Evolutionary conservation across 768 basidiomycete species (phyloP).

Genomic region (Trametes elegans): DNA sequence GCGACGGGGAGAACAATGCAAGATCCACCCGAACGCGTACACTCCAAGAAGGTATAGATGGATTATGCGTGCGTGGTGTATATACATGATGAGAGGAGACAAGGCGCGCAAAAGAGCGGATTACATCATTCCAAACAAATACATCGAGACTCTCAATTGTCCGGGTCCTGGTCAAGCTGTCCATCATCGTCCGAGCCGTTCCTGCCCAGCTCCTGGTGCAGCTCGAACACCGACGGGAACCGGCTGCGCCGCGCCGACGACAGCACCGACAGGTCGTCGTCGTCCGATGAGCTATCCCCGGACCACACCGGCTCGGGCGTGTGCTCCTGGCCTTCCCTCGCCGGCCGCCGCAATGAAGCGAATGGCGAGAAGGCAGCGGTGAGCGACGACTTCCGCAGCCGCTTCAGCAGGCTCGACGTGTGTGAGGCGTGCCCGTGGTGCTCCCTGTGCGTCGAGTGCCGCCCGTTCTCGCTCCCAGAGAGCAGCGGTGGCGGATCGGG

Average conservation of each 20-base stretch:
- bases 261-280: constrained; percentile 26
- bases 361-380: constrained; percentile 24
- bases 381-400: constrained; percentile 25
- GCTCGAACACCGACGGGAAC: constrained; percentile 17
- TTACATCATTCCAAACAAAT: neutral
- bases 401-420: constrained; percentile 18
- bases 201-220: constrained; percentile 13
- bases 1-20: no score
- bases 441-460: neutral
- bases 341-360: constrained; percentile 21
- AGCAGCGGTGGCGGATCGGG: constrained; percentile 21
- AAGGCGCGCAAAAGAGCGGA: neutral
- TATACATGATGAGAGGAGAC: no score
- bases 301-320: constrained; percentile 20
- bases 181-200: constrained; percentile 10
- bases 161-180: constrained; percentile 5
- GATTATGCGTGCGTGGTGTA: no score
- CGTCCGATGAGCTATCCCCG: constrained; percentile 28
- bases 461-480: constrained; percentile 12
- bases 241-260: constrained; percentile 20
- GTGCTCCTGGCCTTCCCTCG: constrained; percentile 2
- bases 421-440: neutral
- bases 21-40: no score
- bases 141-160: neutral
- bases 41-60: no score